Evolutionary conservation across 495 filamentous ascomycete species (phyloP), one percentile per base, ranked within the genome.

Genomic region (Geoglossum glabrum): DNA sequence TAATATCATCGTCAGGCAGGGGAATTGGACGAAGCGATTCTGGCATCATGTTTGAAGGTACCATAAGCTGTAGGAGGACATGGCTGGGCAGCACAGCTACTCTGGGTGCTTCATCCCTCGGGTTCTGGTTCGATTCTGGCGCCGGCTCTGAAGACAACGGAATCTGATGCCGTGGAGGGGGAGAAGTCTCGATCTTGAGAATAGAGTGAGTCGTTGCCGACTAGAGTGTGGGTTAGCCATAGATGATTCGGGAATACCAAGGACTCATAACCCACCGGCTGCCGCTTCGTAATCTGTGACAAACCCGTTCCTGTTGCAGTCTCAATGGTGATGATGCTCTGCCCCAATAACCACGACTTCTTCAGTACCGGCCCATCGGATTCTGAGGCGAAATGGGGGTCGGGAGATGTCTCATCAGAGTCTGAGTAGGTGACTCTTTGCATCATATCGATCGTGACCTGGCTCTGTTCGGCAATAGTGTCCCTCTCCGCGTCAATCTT

Each of bases 401-500:
- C 81, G 21, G 82, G 79, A 1, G 69, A 75, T 4, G 81, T 84
- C 60, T 84, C 80, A 59, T 81, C 85, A 55, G 86, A 75, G 67
- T 95, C 87, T 0, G 87, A 87, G 67, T 83, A 95, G 11, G 88
- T 82, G 40, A 88, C 83, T 59, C 89, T 76, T 63, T 95, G 89
- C 85, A 99, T 90, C 73, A 97, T 84, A 67, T 99, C 93, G 43
- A 96, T 82, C 25, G 90, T 90, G 13, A 95, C 86, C 59, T 90
- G 81, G 31, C 87, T 90, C 64, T 95, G 90, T 66, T 97, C 90
- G 62, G 97, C 93, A 21, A 92, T 76, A 27, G 77, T 79, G 27
- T 78, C 80, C 6, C 86, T 87, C 61, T 82, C 74, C 19, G 78
- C 76, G 62, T 94, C 85, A 3, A 74, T 78, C 56, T 76, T 80